Conservation (phyloP, 139 green algal genomes). For the Parachlorella kessleri region DNA sequence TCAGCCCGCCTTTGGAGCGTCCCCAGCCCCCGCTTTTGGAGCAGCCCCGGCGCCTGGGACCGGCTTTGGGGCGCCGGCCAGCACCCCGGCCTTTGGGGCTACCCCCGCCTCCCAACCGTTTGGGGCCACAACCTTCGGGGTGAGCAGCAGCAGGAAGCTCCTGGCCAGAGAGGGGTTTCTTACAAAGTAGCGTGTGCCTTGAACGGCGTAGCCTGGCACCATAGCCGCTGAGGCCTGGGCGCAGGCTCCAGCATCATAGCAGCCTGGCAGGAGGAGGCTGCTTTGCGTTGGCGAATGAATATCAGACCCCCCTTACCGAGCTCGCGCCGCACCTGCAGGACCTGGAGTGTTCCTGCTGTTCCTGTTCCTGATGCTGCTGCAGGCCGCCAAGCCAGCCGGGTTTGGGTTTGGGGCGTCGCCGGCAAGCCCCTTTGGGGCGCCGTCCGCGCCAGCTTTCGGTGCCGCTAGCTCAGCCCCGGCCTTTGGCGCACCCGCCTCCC, state of each 20-base stretch:
- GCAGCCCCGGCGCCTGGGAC: slow-evolving; percentile 21
- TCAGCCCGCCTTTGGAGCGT: slow-evolving; percentile 38
- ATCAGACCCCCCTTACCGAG: background rate
- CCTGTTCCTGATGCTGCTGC: background rate
- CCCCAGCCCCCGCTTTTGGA: slow-evolving; percentile 46
- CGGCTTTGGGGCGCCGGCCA: no score
- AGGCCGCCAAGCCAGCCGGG: slow-evolving; percentile 6
- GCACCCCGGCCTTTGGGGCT: slow-evolving; percentile 39
- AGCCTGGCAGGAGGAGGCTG: background rate
- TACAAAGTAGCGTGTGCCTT: slow-evolving; percentile 19
- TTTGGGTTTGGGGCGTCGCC: slow-evolving; percentile 2
- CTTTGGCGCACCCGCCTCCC: slow-evolving; percentile 41
- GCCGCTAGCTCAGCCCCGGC: slow-evolving; percentile 35
- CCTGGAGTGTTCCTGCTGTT: background rate
- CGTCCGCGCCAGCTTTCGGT: slow-evolving; percentile 51
- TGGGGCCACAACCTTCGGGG: slow-evolving; percentile 17
- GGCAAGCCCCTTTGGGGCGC: slow-evolving; percentile 47
- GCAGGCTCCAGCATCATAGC: background rate
- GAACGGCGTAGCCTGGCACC: no score
- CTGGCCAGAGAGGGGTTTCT: slow-evolving; percentile 7
- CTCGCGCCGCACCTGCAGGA: background rate
- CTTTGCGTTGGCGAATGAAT: background rate
- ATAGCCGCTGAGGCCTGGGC: no score
- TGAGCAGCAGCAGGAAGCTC: no score
- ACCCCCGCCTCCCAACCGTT: slow-evolving; percentile 31